Conservation (phyloP, 148 eudicot species). For the Rhododendron henanense region DNA sequence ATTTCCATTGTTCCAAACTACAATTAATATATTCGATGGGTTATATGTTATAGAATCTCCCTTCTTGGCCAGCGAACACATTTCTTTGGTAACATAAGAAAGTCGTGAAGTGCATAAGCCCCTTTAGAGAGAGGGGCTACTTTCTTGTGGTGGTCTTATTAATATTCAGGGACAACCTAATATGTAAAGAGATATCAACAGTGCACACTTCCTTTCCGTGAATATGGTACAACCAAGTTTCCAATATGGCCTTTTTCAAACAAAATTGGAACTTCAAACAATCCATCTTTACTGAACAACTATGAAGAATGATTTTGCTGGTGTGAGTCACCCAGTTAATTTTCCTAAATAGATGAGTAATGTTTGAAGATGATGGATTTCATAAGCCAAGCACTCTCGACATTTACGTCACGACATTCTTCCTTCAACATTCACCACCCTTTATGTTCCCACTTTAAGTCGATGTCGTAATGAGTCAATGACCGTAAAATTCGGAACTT, state of each 20-base stretch:
- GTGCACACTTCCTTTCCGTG: neutral
- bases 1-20: neutral
- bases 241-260: neutral
- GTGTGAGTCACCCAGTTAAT: neutral
- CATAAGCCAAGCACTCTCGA: neutral
- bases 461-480: neutral
- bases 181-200: neutral
- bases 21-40: neutral
- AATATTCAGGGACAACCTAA: neutral
- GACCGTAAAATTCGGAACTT: neutral
- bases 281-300: neutral
- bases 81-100: neutral
- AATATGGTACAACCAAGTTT: neutral
- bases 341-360: neutral
- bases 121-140: too few relatives aligned
- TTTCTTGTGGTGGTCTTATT: neutral
- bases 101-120: too few relatives aligned
- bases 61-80: neutral
- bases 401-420: neutral
- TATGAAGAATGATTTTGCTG: neutral
- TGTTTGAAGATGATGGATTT: neutral
- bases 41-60: neutral
- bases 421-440: neutral
- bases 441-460: neutral
- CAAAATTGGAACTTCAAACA: neutral